Conservation (phyloP, 2,329 filamentous ascomycete species). For the Trichoderma brevicompactum region DNA sequence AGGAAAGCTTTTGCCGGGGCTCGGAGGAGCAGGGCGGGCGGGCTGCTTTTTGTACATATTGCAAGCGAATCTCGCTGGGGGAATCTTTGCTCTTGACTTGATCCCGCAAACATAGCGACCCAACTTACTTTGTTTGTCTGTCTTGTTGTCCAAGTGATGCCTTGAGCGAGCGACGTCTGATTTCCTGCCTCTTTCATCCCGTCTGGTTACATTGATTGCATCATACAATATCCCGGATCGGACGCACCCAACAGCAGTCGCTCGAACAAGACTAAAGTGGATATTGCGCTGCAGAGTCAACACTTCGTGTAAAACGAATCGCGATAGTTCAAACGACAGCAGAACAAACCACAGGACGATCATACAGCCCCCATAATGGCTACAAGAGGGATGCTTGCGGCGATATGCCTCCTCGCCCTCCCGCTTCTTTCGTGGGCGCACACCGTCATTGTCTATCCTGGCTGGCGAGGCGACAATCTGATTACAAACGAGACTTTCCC, state of each 20-base stretch:
- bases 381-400: constrained; percentile 2
- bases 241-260: background rate
- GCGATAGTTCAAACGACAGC: background rate
- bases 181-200: background rate
- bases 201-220: constrained; percentile 9
- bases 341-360: background rate
- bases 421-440: constrained; percentile 52
- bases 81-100: too few species aligned
- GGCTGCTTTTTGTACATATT: background rate
- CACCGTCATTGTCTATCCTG: constrained; percentile 83
- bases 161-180: too few species aligned
- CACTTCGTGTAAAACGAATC: background rate
- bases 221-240: constrained; percentile 1
- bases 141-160: background rate
- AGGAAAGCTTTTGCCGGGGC: background rate
- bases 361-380: background rate
- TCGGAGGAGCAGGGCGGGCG: background rate
- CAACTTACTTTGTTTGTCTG: too few species aligned
- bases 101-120: too few species aligned
- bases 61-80: background rate
- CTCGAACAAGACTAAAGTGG: background rate
- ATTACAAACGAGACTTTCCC: constrained; percentile 78
- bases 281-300: background rate
- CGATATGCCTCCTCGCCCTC: constrained; percentile 14
- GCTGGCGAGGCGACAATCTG: constrained; percentile 86